These are phyloP conservation scores for Brettanomyces bruxellensis DNA, from an alignment of 805 yeast genomes.

Conservation along the genomic window DNA sequence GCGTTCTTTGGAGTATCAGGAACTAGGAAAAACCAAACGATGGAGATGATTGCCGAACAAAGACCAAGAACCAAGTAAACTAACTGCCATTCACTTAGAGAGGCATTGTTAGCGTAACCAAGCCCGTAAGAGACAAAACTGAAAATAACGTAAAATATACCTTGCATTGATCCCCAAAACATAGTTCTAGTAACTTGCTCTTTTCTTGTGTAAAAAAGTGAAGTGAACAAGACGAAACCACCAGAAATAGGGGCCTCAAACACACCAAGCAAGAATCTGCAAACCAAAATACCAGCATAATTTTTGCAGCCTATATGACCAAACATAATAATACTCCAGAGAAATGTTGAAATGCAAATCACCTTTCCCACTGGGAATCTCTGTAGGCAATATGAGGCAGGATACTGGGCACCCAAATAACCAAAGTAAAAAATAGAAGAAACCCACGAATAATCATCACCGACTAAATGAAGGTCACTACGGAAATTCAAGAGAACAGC, in stretches of 20 bases:
- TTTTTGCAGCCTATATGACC: constrained; percentile 27
- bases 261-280: constrained; percentile 27
- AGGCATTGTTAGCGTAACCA: constrained; percentile 19
- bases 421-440: constrained; percentile 36
- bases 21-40: constrained; percentile 19
- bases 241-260: constrained; percentile 29
- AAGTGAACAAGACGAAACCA: constrained; percentile 21
- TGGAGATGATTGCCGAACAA: constrained; percentile 30
- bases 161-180: constrained; percentile 19
- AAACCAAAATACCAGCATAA: constrained; percentile 23
- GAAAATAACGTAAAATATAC: constrained; percentile 22
- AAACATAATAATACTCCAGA: constrained; percentile 28
- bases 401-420: constrained; percentile 26
- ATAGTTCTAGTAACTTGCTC: constrained; percentile 25
- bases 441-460: constrained; percentile 33
- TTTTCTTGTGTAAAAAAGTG: constrained; percentile 23
- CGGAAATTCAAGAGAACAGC: constrained; percentile 21
- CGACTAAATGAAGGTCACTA: constrained; percentile 27
- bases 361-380: constrained; percentile 36
- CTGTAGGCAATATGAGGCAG: constrained; percentile 24
- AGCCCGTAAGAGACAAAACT: constrained; percentile 22
- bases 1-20: constrained; percentile 41
- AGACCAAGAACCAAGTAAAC: constrained; percentile 46
- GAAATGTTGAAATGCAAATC: constrained; percentile 19
- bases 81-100: constrained; percentile 27